Percentiles rank a stretch among this genome's conserved stretches.
Conservation (phyloP, 257 asterid genomes). For the Eustoma russellianum region DNA sequence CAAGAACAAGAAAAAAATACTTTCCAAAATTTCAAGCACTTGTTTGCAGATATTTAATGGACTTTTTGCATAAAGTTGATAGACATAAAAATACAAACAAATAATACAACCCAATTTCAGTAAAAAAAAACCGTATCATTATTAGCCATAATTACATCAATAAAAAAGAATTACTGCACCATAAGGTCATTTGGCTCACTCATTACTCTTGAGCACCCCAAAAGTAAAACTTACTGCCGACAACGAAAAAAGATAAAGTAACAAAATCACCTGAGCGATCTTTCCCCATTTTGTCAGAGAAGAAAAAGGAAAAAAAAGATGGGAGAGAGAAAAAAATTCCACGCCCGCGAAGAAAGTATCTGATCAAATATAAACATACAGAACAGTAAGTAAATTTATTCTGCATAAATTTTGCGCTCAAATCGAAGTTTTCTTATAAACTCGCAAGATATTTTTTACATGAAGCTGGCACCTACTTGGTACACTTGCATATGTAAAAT, state of each 20-base stretch:
- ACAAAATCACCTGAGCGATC: background rate
- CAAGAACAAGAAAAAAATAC: no score
- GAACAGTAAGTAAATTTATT: no score
- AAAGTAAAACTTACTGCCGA: background rate
- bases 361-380: background rate
- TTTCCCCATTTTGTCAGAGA: no score
- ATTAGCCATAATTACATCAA: conserved; percentile 6
- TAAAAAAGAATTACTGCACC: background rate
- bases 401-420: no score
- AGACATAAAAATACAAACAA: no score
- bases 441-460: no score
- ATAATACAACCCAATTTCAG: conserved; percentile 4
- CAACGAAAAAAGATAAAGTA: background rate
- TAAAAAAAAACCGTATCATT: conserved; percentile 3
- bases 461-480: no score
- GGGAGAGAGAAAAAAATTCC: background rate
- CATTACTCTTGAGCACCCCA: background rate
- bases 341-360: background rate
- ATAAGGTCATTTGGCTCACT: conserved; percentile 1
- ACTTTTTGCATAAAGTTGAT: no score
- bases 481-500: no score
- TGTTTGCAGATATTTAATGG: no score
- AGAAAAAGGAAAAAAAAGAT: background rate
- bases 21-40: no score
- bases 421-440: no score